Evolutionary conservation across 2,329 filamentous ascomycete species (phyloP).

Genomic region (Fusarium nanum): DNA sequence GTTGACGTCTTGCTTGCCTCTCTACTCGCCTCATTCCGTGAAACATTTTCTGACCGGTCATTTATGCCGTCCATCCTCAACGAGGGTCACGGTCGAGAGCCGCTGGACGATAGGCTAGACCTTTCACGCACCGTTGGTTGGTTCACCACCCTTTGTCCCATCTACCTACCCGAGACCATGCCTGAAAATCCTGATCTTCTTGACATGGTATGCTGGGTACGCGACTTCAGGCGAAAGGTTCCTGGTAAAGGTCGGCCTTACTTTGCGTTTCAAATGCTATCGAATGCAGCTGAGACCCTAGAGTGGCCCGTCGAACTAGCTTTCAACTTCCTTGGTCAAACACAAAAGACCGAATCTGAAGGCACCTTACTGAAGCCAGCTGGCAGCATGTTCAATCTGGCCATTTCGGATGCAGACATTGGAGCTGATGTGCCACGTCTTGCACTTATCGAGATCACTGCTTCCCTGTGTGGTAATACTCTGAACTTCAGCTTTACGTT

Average conservation of each 20-base stretch:
- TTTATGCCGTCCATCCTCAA: constrained; percentile 46
- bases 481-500: constrained; percentile 24
- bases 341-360: not conserved
- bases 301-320: constrained; percentile 28
- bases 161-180: constrained; percentile 34
- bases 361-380: constrained; percentile 17
- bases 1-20: constrained; percentile 51
- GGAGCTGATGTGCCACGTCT: constrained; percentile 24
- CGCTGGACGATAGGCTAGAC: constrained; percentile 44
- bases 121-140: constrained; percentile 52
- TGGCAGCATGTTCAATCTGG: constrained; percentile 4
- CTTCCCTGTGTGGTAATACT: not conserved
- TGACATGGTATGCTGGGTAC: constrained; percentile 34
- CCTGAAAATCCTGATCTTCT: constrained; percentile 14
- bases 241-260: constrained; percentile 40
- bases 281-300: not conserved
- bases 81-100: constrained; percentile 54
- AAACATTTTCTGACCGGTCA: constrained; percentile 46
- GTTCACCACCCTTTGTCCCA: constrained; percentile 50
- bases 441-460: constrained; percentile 34
- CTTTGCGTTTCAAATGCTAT: constrained; percentile 23
- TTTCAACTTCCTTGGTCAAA: constrained; percentile 40
- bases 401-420: constrained; percentile 20
- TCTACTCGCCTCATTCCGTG: constrained; percentile 43
- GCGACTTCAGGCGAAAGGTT: constrained; percentile 39